Evolutionary conservation across 805 yeast species (phyloP), one percentile per base, ranked within the genome.

Genomic region (Candida jianshihensis): DNA sequence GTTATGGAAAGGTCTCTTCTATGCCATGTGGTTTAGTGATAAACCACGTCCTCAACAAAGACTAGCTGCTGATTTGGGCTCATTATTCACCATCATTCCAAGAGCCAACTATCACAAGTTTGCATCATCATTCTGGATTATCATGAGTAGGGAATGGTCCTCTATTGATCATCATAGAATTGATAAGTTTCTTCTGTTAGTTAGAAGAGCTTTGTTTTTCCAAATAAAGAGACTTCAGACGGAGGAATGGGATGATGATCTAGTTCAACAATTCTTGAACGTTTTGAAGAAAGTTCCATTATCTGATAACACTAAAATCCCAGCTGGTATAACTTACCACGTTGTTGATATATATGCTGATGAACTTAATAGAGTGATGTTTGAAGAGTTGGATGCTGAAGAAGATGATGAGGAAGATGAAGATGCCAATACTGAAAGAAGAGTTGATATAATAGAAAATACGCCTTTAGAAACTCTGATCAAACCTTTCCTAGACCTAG

Each of bases 1-100:
- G 56, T 64, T 92, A 41, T 92, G 98, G 97, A 88, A 85, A 61
- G 98, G 97, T n/a, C 68, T 92, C 28, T 92, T 81, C 60, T 92
- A 70, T 55, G 75, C 95, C 10, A 86, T 92, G 95, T 92, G 98
- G 97, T 87, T 82, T 63, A 75, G 94, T 55, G 98, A 92, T 59
- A 75, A 89, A 54, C 95, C 96, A 19, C 70, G 82, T 49, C 92
- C 95, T 18, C 98, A 92, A 60, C 96, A 88, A 59, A 64, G 79
- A 40, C 64, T 92, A 26, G 95, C 96, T 3, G 72, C 70, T 33
- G 77, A 74, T 30, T 64, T 92, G 43, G 95, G 90, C 2, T 66
- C 60, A 20, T 51, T 78, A 24, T 76, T 72, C 14, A 61, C 63
- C 14, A 60, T 61, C 17, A 61, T 73, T 13, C 66, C 75, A 1